Evolutionary conservation across 2,329 filamentous ascomycete species (phyloP).

Genomic region (Celoporthe dispersa): DNA sequence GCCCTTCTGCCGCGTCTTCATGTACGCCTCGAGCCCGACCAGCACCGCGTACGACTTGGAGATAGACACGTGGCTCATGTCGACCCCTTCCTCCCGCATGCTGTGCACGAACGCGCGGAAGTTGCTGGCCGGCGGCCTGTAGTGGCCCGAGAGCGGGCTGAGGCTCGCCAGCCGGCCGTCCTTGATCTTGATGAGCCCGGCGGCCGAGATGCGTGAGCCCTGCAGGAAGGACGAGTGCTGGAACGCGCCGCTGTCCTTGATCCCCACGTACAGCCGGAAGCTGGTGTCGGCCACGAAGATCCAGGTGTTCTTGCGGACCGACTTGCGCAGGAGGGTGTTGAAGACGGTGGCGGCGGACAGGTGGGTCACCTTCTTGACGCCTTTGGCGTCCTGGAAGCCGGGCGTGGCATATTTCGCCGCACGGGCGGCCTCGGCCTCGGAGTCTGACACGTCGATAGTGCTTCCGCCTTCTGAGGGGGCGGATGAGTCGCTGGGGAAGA

Average conservation of each 20-base stretch:
- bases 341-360: conserved; percentile 73
- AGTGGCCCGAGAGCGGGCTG: conserved; percentile 77
- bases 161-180: conserved; percentile 76
- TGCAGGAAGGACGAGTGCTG: conserved; percentile 91
- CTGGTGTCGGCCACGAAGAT: conserved; percentile 89
- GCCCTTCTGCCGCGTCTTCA: conserved; percentile 68
- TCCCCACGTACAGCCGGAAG: conserved; percentile 85
- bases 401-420: conserved; percentile 69
- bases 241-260: conserved; percentile 86
- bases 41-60: conserved; percentile 82
- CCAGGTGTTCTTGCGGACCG: conserved; percentile 87
- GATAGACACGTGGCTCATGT: conserved; percentile 79
- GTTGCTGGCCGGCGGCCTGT: conserved; percentile 80
- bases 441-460: conserved; percentile 39
- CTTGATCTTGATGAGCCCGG: conserved; percentile 84
- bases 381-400: conserved; percentile 63
- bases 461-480: conserved; percentile 29
- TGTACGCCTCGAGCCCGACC: conserved; percentile 80
- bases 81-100: conserved; percentile 73
- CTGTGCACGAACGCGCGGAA: conserved; percentile 81
- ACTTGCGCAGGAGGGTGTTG: conserved; percentile 77
- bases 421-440: conserved; percentile 61
- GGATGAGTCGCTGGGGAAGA: conserved; percentile 33
- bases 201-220: conserved; percentile 78
- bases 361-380: conserved; percentile 64